Evolutionary conservation across 1,139 yeast genomes (phyloP).

Genomic region (Schwanniomyces etchellsii): DNA sequence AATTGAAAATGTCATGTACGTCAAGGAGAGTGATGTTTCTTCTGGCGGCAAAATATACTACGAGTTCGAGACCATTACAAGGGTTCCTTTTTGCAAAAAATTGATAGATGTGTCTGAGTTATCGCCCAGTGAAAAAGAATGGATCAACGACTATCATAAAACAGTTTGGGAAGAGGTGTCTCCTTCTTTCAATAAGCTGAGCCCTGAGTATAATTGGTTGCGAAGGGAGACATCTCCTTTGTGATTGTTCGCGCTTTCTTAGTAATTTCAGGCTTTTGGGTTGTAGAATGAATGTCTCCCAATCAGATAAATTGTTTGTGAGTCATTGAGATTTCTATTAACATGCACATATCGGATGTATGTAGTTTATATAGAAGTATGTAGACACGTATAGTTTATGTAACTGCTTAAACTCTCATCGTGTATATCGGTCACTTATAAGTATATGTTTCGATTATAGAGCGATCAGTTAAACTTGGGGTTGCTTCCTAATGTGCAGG

Average conservation of each 20-base stretch:
- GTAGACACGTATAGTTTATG: too few species aligned
- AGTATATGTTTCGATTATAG: too few species aligned
- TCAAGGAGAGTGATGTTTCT: slow-evolving; percentile 41
- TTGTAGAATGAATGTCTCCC: not conserved
- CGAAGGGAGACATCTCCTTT: slow-evolving; percentile 59
- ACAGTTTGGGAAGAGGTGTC: slow-evolving; percentile 54
- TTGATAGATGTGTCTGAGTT: slow-evolving; percentile 29
- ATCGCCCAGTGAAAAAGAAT: slow-evolving; percentile 53
- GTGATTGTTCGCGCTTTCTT: slow-evolving; percentile 1
- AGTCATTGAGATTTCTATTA: too few species aligned
- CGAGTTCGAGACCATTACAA: slow-evolving; percentile 79
- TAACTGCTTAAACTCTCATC: too few species aligned
- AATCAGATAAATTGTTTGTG: too few species aligned
- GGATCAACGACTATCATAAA: slow-evolving; percentile 68
- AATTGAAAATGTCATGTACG: slow-evolving; percentile 78
- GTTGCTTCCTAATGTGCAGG: too few species aligned
- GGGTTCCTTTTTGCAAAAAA: slow-evolving; percentile 64
- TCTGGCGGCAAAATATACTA: slow-evolving; percentile 53
- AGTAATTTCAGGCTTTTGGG: not conserved
- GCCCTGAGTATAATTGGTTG: slow-evolving; percentile 65
- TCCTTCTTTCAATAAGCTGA: slow-evolving; percentile 41
- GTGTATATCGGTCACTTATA: too few species aligned
- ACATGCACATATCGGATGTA: too few species aligned
- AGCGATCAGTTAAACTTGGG: too few species aligned
- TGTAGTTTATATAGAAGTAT: too few species aligned